phyloP scores from a whole-genome alignment of 352 stramenopile species.

The Plasmopara halstedii region DNA sequence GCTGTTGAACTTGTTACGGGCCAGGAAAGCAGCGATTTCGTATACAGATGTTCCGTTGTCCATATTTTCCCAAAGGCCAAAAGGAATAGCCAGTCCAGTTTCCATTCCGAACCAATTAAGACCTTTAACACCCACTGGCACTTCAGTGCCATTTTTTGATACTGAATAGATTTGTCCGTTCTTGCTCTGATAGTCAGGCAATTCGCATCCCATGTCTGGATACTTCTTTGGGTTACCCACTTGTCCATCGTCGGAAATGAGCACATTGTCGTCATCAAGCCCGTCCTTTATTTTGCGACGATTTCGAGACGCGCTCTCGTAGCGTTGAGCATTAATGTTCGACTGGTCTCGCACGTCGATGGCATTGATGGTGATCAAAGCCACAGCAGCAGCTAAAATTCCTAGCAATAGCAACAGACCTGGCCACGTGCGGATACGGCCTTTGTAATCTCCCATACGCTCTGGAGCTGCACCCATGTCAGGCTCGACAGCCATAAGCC shows the following conservation, averaged over 20 bases:
- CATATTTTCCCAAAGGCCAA: slow-evolving; percentile 67
- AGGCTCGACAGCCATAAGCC: slow-evolving; percentile 41
- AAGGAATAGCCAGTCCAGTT: slow-evolving; percentile 46
- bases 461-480: slow-evolving; percentile 31
- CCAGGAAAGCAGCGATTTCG: slow-evolving; percentile 50
- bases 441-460: slow-evolving; percentile 58
- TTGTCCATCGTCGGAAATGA: slow-evolving; percentile 44
- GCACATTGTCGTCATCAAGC: slow-evolving; percentile 15
- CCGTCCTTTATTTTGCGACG: slow-evolving; percentile 39
- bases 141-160: slow-evolving; percentile 45
- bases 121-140: slow-evolving; percentile 46
- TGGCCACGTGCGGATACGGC: slow-evolving; percentile 55
- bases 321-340: slow-evolving; percentile 13
- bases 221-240: slow-evolving; percentile 54
- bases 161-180: slow-evolving; percentile 39
- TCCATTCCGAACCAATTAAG: slow-evolving; percentile 80
- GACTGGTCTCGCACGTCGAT: slow-evolving; percentile 27
- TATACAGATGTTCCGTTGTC: slow-evolving; percentile 61
- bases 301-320: slow-evolving; percentile 21
- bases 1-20: slow-evolving; percentile 68
- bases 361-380: slow-evolving; percentile 44
- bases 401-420: slow-evolving; percentile 42
- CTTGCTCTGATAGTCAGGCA: slow-evolving; percentile 62
- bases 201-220: slow-evolving; percentile 39
- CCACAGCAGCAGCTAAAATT: slow-evolving; percentile 29